Evolutionary conservation across 768 basidiomycete genomes (phyloP), one percentile per base, ranked within the genome.

Genomic region (Dendrothele bispora): DNA sequence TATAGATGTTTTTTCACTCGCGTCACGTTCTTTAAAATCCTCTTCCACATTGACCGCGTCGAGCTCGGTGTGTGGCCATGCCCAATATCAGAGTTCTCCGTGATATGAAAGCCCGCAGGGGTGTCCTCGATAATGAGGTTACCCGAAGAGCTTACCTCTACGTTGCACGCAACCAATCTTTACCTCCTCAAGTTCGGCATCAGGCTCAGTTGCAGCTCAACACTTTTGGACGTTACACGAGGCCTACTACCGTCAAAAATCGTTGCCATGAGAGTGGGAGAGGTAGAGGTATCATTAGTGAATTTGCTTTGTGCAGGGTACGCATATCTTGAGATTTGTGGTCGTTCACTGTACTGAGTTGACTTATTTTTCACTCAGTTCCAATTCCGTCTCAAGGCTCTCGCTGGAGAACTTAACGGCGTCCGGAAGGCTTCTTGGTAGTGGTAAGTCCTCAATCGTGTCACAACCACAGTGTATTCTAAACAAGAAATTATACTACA

Each of bases 341-440:
- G 6, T 24, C 35, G 5, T 27, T 39, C 24, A 39, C 32, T 20
- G n/a, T 32, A 24, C 25, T 18, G 28, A 14, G 25, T 42, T 20
- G 14, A 24, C 17, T n/a, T 30, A n/a, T 29, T 29, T 32, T 39
- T 49, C 28, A 50, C 32, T 7, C 58, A 97, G 95, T 91, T 79
- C 72, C 92, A 95, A 70, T 97, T 98, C 72, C 81, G 94, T 29
- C 58, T 90, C 39, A 89, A 93, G 60, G 95, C 93, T 0, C 70
- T 91, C 44, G 72, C 72, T 28, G 87, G 91, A 4, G 86, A 95
- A 57, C 72, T 97, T 24, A 86, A 90, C 17, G 95, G 95, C 5
- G 91, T 98, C 22, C 75, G 78, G 37, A 94, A 95, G 60, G 91
- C 94, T 7, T 89, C 86, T n/a, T 98, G 95, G 94, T 97, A 74